Percentiles rank a stretch among this genome's conserved stretches.
Conservation (phyloP, 352 stramenopile species). For the Globisporangium heterothallicum region DNA sequence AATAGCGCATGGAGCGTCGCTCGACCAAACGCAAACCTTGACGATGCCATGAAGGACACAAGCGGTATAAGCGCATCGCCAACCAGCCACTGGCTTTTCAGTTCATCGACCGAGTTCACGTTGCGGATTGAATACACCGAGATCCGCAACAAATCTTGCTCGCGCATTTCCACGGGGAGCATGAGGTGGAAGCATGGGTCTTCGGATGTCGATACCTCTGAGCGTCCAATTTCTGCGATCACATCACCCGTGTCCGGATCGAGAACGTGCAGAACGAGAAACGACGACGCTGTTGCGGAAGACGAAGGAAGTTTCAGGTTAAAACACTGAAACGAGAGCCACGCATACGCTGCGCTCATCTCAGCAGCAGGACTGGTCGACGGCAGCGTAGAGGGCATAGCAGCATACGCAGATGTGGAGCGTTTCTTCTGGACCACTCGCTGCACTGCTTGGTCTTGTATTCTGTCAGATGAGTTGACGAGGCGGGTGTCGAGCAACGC, state of each 20-base stretch:
- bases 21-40: conserved; percentile 18
- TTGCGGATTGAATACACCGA: conserved; percentile 70
- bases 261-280: conserved; percentile 66
- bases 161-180: conserved; percentile 55
- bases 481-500: conserved; percentile 4
- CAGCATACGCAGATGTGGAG: conserved; percentile 8
- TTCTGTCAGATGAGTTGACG: conserved; percentile 10
- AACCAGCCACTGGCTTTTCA: conserved; percentile 72
- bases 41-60: conserved; percentile 36
- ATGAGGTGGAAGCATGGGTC: conserved; percentile 80
- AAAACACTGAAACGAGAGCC: conserved; percentile 84
- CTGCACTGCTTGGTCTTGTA: conserved; percentile 3
- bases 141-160: conserved; percentile 44
- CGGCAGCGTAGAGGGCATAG: neutral
- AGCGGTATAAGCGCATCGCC: conserved; percentile 53
- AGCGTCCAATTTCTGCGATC: conserved; percentile 60
- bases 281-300: conserved; percentile 35
- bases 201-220: conserved; percentile 61
- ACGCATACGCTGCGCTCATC: conserved; percentile 26
- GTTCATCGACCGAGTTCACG: conserved; percentile 43
- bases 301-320: conserved; percentile 66
- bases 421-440: conserved; percentile 9
- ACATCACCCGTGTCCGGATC: conserved; percentile 32
- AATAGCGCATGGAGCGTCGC: conserved; percentile 54
- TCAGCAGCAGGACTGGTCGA: neutral